Conservation (phyloP, 1,284 basidiomycete genomes). For the Hortiboletus rubellus region DNA sequence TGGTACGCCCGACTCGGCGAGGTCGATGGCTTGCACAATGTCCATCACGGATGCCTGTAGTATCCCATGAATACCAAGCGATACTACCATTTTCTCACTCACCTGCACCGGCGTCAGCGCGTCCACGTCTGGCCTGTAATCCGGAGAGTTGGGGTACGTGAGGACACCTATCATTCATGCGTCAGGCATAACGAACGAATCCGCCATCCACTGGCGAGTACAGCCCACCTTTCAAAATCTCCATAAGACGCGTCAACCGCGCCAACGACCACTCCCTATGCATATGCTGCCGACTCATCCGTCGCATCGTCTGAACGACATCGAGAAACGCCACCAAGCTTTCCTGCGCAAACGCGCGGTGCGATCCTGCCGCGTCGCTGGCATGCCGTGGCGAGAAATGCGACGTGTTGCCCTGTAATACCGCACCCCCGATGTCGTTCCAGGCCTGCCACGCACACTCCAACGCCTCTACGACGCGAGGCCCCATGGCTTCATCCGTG, state of each 20-base stretch:
- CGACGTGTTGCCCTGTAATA: constrained; percentile 38
- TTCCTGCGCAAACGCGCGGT: constrained; percentile 78
- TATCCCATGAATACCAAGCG: not conserved
- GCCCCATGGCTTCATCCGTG: constrained; percentile 42
- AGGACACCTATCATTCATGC: constrained; percentile 56
- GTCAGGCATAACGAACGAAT: not conserved
- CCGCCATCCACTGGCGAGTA: constrained; percentile 10
- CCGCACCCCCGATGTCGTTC: constrained; percentile 61
- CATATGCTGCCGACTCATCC: constrained; percentile 47
- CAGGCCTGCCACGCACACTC: constrained; percentile 73
- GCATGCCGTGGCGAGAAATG: constrained; percentile 21
- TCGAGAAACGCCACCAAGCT: constrained; percentile 81
- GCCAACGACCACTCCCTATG: constrained; percentile 64
- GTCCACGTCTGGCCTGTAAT: constrained; percentile 88
- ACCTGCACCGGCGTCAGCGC: constrained; percentile 82
- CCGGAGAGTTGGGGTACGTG: constrained; percentile 80
- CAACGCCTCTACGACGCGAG: constrained; percentile 51
- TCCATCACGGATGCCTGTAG: constrained; percentile 67
- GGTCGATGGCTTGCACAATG: constrained; percentile 66
- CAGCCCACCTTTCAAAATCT: constrained; percentile 67
- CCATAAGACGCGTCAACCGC: constrained; percentile 67
- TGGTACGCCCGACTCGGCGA: constrained; percentile 58
- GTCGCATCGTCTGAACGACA: constrained; percentile 62
- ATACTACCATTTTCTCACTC: constrained; percentile 13
- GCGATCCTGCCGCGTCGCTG: constrained; percentile 26